Percentiles rank a stretch among this genome's conserved stretches.
Evolutionary conservation across 257 asterid genomes (phyloP).

Genomic region (Capsicum baccatum): DNA sequence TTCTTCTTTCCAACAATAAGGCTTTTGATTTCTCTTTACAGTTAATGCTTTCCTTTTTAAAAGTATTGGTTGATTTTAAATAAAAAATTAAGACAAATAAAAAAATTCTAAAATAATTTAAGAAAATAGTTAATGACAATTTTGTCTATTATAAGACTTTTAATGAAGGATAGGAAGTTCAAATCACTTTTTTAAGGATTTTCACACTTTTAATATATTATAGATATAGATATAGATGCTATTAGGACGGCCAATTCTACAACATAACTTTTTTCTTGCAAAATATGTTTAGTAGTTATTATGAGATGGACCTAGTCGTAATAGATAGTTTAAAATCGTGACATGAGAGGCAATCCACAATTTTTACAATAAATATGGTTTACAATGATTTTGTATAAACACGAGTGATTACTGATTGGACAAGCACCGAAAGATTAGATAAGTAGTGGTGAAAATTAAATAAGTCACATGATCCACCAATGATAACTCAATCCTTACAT

Average conservation of each 20-base stretch:
- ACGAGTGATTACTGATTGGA: background rate
- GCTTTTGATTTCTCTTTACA: too few species aligned
- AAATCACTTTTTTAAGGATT: too few species aligned
- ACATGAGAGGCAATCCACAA: background rate
- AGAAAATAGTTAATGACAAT: too few species aligned
- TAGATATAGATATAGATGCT: too few species aligned
- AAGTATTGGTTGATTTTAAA: too few species aligned
- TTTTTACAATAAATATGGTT: background rate
- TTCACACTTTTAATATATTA: too few species aligned
- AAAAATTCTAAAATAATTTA: too few species aligned
- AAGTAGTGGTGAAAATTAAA: background rate
- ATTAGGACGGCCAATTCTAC: background rate
- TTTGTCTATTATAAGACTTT: too few species aligned
- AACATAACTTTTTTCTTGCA: background rate
- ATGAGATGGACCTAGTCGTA: background rate
- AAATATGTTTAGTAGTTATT: background rate
- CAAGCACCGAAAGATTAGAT: constrained; percentile 23
- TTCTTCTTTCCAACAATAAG: too few species aligned
- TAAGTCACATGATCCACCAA: constrained; percentile 22
- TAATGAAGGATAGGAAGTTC: too few species aligned
- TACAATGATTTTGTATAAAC: background rate
- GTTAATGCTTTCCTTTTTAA: too few species aligned
- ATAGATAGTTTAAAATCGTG: background rate
- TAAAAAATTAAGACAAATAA: too few species aligned
- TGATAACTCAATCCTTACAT: background rate